Evolutionary conservation across 768 basidiomycete species (phyloP).

Genomic region (Mycena kentingensis): DNA sequence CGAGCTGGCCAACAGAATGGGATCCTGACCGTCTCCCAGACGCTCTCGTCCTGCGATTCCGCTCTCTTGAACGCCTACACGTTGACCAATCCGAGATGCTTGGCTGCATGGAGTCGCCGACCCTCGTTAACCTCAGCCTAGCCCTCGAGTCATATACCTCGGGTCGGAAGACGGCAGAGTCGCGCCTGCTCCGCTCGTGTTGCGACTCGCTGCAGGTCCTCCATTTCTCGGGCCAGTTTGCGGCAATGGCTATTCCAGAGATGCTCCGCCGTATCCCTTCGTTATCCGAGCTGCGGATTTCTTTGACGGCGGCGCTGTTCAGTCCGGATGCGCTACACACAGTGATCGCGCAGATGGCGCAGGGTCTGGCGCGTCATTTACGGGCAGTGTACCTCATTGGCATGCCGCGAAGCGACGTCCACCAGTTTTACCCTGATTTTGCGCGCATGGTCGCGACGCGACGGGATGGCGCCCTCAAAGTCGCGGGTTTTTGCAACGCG

Average conservation of each 20-base stretch:
- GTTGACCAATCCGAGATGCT: neutral
- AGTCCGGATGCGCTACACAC: neutral
- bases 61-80: neutral
- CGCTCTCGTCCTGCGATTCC: neutral
- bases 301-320: neutral
- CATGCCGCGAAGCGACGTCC: neutral
- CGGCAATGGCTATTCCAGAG: neutral
- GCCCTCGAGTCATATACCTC: neutral
- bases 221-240: neutral
- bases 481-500: too few species aligned
- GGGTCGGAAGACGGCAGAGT: neutral
- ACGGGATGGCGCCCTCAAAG: neutral
- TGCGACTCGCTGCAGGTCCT: neutral
- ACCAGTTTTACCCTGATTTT: neutral
- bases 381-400: neutral
- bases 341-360: too few species aligned
- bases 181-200: neutral
- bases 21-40: neutral
- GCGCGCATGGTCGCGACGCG: neutral
- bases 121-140: neutral
- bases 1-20: neutral
- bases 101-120: neutral
- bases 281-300: neutral
- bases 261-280: neutral
- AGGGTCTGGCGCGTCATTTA: neutral